Evolutionary conservation across 2,329 filamentous ascomycete species (phyloP).

Genomic region (Pseudophaeomoniella oleicola): DNA sequence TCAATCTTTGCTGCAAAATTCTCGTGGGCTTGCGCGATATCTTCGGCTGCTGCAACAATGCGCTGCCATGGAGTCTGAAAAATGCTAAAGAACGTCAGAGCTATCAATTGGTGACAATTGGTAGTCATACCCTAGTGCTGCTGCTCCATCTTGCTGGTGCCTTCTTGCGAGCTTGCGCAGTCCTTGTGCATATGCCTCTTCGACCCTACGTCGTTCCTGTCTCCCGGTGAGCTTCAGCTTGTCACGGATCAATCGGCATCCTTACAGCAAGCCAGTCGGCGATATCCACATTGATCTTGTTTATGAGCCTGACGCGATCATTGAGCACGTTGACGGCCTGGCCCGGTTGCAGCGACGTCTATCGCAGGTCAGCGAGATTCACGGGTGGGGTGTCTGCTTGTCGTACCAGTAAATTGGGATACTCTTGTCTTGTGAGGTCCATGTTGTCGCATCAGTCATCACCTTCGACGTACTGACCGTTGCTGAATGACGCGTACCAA

Average conservation of each 20-base stretch:
- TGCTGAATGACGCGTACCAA: constrained; percentile 13
- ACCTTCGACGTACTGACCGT: constrained; percentile 1
- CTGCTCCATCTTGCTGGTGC: constrained; percentile 57
- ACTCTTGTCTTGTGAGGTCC: constrained; percentile 75
- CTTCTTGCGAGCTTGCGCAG: constrained; percentile 67
- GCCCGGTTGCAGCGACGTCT: constrained; percentile 68
- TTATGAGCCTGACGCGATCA: constrained; percentile 77
- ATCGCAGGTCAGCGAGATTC: constrained; percentile 7
- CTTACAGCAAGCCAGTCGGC: constrained; percentile 84
- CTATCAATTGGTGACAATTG: constrained; percentile 1
- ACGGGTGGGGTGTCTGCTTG: background rate
- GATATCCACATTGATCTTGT: constrained; percentile 74
- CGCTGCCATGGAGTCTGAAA: constrained; percentile 86
- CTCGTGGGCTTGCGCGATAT: constrained; percentile 71
- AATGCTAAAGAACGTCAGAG: constrained; percentile 41
- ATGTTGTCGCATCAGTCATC: constrained; percentile 28
- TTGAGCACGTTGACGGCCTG: constrained; percentile 72
- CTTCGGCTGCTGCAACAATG: constrained; percentile 65
- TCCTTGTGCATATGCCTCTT: constrained; percentile 75
- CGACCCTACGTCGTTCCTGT: constrained; percentile 82
- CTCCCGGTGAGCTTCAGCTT: constrained; percentile 6
- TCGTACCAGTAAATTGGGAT: constrained; percentile 79
- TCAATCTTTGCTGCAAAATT: constrained; percentile 70
- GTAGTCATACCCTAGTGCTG: constrained; percentile 72
- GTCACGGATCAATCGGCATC: constrained; percentile 1